Evolutionary conservation across 345 rosid species (phyloP).

Genomic region (Cardamine resedifolia): DNA sequence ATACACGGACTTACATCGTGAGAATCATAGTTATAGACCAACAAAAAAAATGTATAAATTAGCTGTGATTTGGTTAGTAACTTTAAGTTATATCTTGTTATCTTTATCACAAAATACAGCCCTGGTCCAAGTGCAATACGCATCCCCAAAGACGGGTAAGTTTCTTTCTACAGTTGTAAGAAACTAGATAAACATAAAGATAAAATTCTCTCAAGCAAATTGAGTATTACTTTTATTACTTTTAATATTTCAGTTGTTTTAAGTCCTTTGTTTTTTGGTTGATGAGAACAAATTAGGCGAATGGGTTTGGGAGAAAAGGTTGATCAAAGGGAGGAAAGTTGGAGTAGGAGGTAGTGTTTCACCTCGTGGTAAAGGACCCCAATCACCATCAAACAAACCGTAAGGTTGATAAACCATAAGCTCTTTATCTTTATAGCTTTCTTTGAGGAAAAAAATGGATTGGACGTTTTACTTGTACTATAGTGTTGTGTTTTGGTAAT

Average conservation of each 20-base stretch:
- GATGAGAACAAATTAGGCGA: neutral
- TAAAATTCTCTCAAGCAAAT: neutral
- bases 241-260: neutral
- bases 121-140: neutral
- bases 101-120: neutral
- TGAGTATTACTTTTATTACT: neutral
- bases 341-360: neutral
- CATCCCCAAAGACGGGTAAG: neutral
- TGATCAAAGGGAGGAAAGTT: neutral
- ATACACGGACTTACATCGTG: neutral
- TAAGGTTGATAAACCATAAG: too few relatives aligned
- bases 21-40: neutral
- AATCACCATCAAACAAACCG: neutral
- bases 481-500: too few relatives aligned
- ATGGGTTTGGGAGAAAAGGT: neutral
- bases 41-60: neutral
- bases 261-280: neutral
- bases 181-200: neutral
- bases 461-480: too few relatives aligned
- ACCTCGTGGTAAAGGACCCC: neutral
- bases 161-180: neutral
- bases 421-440: too few relatives aligned
- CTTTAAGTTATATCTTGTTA: neutral
- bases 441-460: too few relatives aligned
- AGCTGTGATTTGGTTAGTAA: neutral